Evolutionary conservation across 2,329 filamentous ascomycete species (phyloP).

Genomic region (Alternaria sp.): DNA sequence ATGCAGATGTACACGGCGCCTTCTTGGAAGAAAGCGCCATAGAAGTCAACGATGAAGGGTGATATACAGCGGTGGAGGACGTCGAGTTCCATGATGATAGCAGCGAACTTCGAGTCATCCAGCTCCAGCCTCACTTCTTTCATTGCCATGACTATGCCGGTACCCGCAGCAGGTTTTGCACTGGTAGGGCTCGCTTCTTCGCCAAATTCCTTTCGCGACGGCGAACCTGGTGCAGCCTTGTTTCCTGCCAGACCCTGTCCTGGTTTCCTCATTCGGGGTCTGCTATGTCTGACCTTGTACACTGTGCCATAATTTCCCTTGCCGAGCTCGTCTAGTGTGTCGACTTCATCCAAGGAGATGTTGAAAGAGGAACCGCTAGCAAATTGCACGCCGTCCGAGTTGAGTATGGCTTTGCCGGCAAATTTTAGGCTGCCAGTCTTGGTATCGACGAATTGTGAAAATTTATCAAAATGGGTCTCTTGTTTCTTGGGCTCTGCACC

Average conservation of each 20-base stretch:
- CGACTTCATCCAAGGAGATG: conserved; percentile 95
- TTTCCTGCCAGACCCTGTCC: conserved; percentile 69
- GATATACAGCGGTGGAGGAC: conserved; percentile 94
- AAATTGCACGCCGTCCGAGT: conserved; percentile 90
- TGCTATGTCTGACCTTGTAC: conserved; percentile 91
- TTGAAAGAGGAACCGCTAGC: conserved; percentile 87
- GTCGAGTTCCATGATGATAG: conserved; percentile 97
- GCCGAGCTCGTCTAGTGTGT: conserved; percentile 89
- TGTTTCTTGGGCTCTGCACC: conserved; percentile 43
- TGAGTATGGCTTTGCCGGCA: conserved; percentile 89
- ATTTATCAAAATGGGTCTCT: conserved; percentile 68
- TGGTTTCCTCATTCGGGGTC: conserved; percentile 69
- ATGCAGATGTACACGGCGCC: conserved; percentile 99
- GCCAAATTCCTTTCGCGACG: conserved; percentile 42
- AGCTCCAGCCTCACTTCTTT: conserved; percentile 96
- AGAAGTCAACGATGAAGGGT: conserved; percentile 98
- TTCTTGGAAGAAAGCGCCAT: conserved; percentile 98
- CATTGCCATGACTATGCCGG: conserved; percentile 95
- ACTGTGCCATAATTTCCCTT: conserved; percentile 99
- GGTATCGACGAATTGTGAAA: conserved; percentile 85
- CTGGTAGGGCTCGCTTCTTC: conserved; percentile 50
- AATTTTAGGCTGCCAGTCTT: conserved; percentile 93
- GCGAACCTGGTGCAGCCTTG: conserved; percentile 54
- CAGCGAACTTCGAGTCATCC: conserved; percentile 95
- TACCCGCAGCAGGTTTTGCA: conserved; percentile 58